Evolutionary conservation across 2,329 filamentous ascomycete species (phyloP), one percentile per base, ranked within the genome.

Genomic region (Septoria petroselini): DNA sequence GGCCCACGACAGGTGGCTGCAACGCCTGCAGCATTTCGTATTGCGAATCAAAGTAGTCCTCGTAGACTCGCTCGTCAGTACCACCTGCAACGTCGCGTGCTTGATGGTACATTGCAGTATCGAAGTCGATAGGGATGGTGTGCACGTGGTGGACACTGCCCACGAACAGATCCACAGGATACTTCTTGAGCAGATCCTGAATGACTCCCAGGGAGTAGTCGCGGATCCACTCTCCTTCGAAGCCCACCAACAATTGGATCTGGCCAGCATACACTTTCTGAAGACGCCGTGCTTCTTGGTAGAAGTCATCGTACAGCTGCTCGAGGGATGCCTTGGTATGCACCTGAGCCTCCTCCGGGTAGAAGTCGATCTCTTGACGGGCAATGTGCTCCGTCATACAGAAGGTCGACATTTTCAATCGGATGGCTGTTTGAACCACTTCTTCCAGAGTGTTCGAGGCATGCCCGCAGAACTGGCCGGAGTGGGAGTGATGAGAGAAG

Each of bases 401-500:
- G 65, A 96, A 90, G 15, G 86, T 86, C 55, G 83, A 81, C 79
- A 94, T 93, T 35, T 86, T 84, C 54, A 85, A 78, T 40, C 77
- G 71, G 59, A 97, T 88, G 58, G 91, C 91, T 9, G 83, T 80
- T 64, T 84, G 80, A 61, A 97, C 76, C 41, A 97, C 81, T 58
- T 89, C 84, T 69, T 97, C 91, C 7, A 98, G 80, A 15, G 82
- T 79, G 67, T 95, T 83, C 66, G 85, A 83, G 42, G 93, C 93
- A 74, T 98, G 93, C 7, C 84, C 84, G 74, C 93, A 98, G 75
- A 98, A 98, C 69, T 98, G 88, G 57, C 93, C 93, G 30, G 93
- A 97, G 73, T 98, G 93, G 65, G 89, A 95, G 71, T 98, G 93
- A 76, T 97, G 94, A 3, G 93, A 94, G 73, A 95, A 95, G 1